Percentiles rank a stretch among this genome's conserved stretches.
phyloP scores from a whole-genome alignment of 177 flowering plant species.

The Tripterygium wilfordii region DNA sequence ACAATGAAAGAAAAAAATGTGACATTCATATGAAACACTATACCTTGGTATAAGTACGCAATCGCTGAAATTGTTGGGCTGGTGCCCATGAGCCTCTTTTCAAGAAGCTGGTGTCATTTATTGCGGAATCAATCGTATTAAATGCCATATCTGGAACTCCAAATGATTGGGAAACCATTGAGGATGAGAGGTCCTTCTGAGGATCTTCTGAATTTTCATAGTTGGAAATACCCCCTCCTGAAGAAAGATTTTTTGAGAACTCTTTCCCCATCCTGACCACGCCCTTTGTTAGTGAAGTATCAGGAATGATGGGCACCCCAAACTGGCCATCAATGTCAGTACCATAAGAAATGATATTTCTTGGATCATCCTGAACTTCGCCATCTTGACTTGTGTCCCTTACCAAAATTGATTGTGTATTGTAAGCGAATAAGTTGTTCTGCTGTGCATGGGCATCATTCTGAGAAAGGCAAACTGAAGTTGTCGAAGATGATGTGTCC shows the following conservation, averaged over 20 bases:
- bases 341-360: slow-evolving; percentile 50
- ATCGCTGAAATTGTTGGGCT: slow-evolving; percentile 60
- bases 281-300: slow-evolving; percentile 45
- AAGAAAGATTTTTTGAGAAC: slow-evolving; percentile 44
- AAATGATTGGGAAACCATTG: slow-evolving; percentile 87
- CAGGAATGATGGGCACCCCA: slow-evolving; percentile 53
- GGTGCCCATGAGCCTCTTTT: slow-evolving; percentile 62
- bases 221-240: slow-evolving; percentile 46
- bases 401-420: slow-evolving; percentile 49
- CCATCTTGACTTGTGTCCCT: slow-evolving; percentile 58
- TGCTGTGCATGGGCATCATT: slow-evolving; percentile 61
- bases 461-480: slow-evolving; percentile 75
- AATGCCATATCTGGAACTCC: slow-evolving; percentile 86
- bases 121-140: slow-evolving; percentile 73
- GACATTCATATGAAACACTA: slow-evolving; percentile 9
- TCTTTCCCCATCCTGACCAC: slow-evolving; percentile 50
- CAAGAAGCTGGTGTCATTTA: slow-evolving; percentile 63
- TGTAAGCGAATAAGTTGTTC: slow-evolving; percentile 40
- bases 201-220: slow-evolving; percentile 63
- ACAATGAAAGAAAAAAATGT: background rate
- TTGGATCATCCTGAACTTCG: slow-evolving; percentile 52
- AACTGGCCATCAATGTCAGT: slow-evolving; percentile 50
- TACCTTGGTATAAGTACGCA: slow-evolving; percentile 95
- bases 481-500: slow-evolving; percentile 89
- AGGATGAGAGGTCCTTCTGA: slow-evolving; percentile 79